These are phyloP conservation scores for Priceomyces melissophilus DNA, from an alignment of 805 yeast species.

Conservation along the genomic window DNA sequence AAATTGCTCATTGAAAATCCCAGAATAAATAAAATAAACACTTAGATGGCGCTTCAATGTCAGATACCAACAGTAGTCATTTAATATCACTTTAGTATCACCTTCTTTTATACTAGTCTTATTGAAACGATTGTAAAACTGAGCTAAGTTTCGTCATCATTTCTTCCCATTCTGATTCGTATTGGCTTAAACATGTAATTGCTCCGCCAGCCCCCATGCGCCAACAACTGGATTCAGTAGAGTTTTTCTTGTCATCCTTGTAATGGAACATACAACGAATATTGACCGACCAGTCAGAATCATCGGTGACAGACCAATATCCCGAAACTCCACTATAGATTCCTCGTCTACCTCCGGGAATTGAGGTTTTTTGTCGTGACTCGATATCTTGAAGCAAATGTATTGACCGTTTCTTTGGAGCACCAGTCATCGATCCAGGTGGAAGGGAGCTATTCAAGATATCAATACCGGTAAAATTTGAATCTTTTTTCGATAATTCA, in stretches of 20 bases:
- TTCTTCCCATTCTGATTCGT: slow-evolving; percentile 89
- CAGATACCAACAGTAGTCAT: no score
- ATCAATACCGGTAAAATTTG: slow-evolving; percentile 65
- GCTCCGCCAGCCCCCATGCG: slow-evolving; percentile 99
- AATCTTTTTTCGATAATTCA: slow-evolving; percentile 26
- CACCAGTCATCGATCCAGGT: slow-evolving; percentile 99
- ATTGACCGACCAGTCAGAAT: slow-evolving; percentile 94
- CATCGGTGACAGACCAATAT: slow-evolving; percentile 85
- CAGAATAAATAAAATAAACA: no score
- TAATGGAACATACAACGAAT: slow-evolving; percentile 80
- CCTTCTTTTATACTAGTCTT: no score
- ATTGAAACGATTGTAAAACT: slow-evolving; percentile 67
- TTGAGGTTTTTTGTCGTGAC: slow-evolving; percentile 29
- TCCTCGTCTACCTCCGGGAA: slow-evolving; percentile 59
- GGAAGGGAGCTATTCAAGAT: slow-evolving; percentile 77
- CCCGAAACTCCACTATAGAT: slow-evolving; percentile 94
- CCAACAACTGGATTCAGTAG: slow-evolving; percentile 46
- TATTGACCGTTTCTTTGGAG: slow-evolving; percentile 92
- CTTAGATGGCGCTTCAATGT: no score
- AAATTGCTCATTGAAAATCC: no score
- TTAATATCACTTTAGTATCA: no score
- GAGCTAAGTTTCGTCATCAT: slow-evolving; percentile 78
- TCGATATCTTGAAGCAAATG: slow-evolving; percentile 70
- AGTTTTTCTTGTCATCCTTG: slow-evolving; percentile 40
- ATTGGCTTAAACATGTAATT: slow-evolving; percentile 79